Evolutionary conservation across 2,329 filamentous ascomycete species (phyloP), one percentile per base, ranked within the genome.

Genomic region (Tolypocladium inflatum): DNA sequence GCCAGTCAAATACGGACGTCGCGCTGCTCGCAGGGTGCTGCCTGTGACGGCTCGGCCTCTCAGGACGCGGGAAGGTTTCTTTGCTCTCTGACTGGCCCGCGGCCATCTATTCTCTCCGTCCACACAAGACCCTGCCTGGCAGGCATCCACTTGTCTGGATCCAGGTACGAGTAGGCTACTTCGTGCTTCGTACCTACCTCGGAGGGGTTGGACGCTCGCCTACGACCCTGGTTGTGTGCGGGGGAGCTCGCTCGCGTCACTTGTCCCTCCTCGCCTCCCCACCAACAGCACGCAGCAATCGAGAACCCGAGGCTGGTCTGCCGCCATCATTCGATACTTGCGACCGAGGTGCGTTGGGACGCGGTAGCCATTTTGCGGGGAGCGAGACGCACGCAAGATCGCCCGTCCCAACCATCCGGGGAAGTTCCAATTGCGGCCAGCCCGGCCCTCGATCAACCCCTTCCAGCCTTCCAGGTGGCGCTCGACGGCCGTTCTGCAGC

Each of bases 61-160:
- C 53, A 61, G 52, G 58, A 33, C 21, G 59, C 57, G 23, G 60
- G 58, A 62, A 60, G 57, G 58, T 57, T 54, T 57, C 56, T 58
- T 53, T 41, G 55, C 54, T 42, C 37, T 64, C 51, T 67, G 61
- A 69, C 61, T 70, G 68, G 68, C 60, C 59, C 48, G 45, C 37
- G 39, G 42, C 4, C 45, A 51, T 38, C 42, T 43, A 17, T 21
- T 39, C 17, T 23, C 37, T 57, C 57, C 55, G 55, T 63, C 63
- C 65, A 65, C 61, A 62, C 55, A 57, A 42, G 51, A 30, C 26
- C 26, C 26, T 30, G 26, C 26, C 26, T 30, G 30, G 30, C 7
- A 33, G 30, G 30, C 35, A 37, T 13, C 35, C 13, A 11, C 35
- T 37, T 37, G 35, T 37, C 35, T 37, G 35, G 37, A 38, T 38